These are phyloP conservation scores for Podila minutissima DNA, from an alignment of 192 early-diverging fungal species.

Conservation along the genomic window DNA sequence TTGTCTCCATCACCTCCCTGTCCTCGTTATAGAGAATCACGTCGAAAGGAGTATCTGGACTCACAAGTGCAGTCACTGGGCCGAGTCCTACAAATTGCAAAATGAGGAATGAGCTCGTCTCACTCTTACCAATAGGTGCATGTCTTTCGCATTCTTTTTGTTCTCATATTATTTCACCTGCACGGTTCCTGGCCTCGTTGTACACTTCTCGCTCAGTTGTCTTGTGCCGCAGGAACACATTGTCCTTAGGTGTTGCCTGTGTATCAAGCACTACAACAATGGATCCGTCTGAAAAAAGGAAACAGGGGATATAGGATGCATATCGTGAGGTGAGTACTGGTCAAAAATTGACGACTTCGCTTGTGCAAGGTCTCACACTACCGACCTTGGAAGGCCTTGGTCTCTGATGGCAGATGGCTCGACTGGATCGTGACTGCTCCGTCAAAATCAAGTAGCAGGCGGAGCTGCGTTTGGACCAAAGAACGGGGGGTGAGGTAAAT, in stretches of 20 bases:
- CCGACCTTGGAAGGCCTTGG: slow-evolving; percentile 15
- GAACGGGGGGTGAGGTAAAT: neutral
- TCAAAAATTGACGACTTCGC: neutral
- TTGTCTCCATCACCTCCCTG: slow-evolving; percentile 61
- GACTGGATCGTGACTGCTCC: slow-evolving; percentile 41
- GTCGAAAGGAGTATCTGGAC: slow-evolving; percentile 52
- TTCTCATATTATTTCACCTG: slow-evolving; percentile 10
- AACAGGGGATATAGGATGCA: neutral
- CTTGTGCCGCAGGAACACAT: slow-evolving; percentile 55
- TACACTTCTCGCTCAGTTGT: slow-evolving; percentile 62
- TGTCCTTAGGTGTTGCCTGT: slow-evolving; percentile 12
- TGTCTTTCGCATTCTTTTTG: too few relatives aligned
- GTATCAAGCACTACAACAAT: slow-evolving; percentile 54
- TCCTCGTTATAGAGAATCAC: slow-evolving; percentile 62
- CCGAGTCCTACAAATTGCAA: slow-evolving; percentile 12
- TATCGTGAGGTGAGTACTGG: neutral
- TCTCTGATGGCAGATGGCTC: slow-evolving; percentile 41
- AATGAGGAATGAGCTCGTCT: neutral
- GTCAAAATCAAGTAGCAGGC: slow-evolving; percentile 40
- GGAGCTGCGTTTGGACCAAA: slow-evolving; percentile 11
- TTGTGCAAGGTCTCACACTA: neutral
- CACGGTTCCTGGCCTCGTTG: slow-evolving; percentile 54
- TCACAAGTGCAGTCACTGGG: slow-evolving; percentile 7
- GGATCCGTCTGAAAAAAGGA: slow-evolving; percentile 5
- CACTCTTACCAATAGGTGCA: too few relatives aligned